A percentile compares a stretch with the other conserved stretches of the same genome.
Conservation (phyloP, 2,329 filamentous ascomycete species). For the Monosporascus sp. region DNA sequence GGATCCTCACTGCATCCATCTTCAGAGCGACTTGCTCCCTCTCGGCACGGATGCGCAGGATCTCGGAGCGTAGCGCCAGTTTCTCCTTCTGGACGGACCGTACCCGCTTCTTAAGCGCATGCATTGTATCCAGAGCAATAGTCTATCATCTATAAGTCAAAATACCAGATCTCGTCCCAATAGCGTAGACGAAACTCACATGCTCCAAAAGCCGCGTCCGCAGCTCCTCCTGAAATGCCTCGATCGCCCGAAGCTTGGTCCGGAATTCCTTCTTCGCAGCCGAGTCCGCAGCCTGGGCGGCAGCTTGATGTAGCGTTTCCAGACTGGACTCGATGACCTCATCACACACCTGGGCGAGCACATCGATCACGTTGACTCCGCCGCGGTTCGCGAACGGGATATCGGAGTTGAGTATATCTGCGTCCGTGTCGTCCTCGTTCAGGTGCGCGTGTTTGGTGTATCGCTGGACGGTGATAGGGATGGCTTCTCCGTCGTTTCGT, state of each 20-base stretch:
- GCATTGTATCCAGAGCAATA: conserved; percentile 55
- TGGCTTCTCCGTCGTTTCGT: conserved; percentile 26
- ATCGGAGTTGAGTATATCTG: conserved; percentile 42
- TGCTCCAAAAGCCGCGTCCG: conserved; percentile 52
- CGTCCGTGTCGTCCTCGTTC: conserved; percentile 33
- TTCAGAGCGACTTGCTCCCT: conserved; percentile 57
- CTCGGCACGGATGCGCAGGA: conserved; percentile 54
- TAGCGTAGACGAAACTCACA: conserved; percentile 35
- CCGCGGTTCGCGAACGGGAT: conserved; percentile 50
- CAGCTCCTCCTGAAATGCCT: conserved; percentile 55
- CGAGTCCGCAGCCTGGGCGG: conserved; percentile 36
- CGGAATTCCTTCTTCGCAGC: conserved; percentile 48
- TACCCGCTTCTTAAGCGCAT: conserved; percentile 53
- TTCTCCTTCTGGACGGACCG: conserved; percentile 54
- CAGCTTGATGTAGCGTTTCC: conserved; percentile 40
- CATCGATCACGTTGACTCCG: conserved; percentile 59
- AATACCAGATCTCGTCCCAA: not conserved
- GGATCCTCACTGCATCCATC: conserved; percentile 58
- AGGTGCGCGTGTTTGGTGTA: conserved; percentile 45
- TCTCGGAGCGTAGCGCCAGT: conserved; percentile 52
- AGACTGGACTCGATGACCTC: conserved; percentile 53
- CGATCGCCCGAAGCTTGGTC: conserved; percentile 51
- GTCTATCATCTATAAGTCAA: conserved; percentile 33
- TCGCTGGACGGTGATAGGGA: conserved; percentile 58
- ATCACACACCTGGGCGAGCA: conserved; percentile 56